Percentiles rank a stretch among this genome's conserved stretches.
phyloP scores from a whole-genome alignment of 371 early-diverging fungal genomes.

The Apophysomyces trapeziformis region DNA sequence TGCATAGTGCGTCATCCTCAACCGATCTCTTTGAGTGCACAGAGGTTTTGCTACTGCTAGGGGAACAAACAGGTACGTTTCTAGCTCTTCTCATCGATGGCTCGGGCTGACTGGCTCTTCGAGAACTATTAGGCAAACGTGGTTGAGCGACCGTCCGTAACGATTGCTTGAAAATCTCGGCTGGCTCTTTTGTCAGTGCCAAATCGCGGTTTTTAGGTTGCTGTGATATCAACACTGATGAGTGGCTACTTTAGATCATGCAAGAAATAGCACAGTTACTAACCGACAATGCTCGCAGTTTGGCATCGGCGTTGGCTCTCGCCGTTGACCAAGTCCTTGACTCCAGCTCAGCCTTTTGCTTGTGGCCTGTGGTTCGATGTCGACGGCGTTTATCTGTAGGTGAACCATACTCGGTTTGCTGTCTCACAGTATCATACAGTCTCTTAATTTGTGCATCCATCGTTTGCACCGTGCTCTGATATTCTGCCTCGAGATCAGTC shows the following conservation, averaged over 20 bases:
- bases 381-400: slow-evolving; percentile 20
- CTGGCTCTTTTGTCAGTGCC: neutral
- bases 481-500: slow-evolving; percentile 42
- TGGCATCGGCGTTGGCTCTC: neutral
- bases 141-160: neutral
- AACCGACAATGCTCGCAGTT: slow-evolving; percentile 4
- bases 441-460: slow-evolving; percentile 47
- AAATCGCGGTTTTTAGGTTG: slow-evolving; percentile 21
- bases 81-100: neutral
- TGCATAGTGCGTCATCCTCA: neutral
- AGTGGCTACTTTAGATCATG: slow-evolving; percentile 2
- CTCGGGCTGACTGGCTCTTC: slow-evolving; percentile 14
- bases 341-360: neutral
- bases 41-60: slow-evolving; percentile 3
- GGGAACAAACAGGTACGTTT: neutral
- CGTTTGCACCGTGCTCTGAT: slow-evolving; percentile 37
- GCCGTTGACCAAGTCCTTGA: neutral
- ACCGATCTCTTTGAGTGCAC: slow-evolving; percentile 2
- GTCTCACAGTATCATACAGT: slow-evolving; percentile 38
- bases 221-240: slow-evolving; percentile 4
- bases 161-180: neutral
- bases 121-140: neutral
- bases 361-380: slow-evolving; percentile 15
- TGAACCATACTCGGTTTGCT: slow-evolving; percentile 27
- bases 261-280: neutral